Percentiles rank a stretch among this genome's conserved stretches.
Conservation (phyloP, 2,329 filamentous ascomycete genomes). For the Sporothrix phasma region DNA sequence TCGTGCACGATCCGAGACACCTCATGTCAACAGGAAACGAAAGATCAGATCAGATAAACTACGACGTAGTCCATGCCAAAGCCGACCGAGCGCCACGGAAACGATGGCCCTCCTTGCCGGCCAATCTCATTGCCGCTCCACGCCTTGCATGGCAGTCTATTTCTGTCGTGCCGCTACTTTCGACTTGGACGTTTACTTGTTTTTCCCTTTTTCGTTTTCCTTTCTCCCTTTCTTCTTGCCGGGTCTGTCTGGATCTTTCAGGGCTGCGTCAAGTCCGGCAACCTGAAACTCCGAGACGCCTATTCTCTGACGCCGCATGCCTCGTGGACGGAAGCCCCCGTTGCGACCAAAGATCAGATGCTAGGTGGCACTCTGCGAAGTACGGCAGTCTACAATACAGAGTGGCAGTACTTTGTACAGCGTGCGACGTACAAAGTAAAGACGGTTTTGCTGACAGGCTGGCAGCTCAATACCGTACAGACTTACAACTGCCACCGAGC, state of each 20-base stretch:
- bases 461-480: not conserved
- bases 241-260: no score
- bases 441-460: no score
- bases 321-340: not conserved
- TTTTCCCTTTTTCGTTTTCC: no score
- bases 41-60: not conserved
- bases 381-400: not conserved
- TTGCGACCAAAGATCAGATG: constrained; percentile 2
- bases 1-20: no score
- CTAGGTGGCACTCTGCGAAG: not conserved
- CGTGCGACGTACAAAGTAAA: no score
- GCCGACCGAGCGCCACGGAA: not conserved
- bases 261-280: not conserved
- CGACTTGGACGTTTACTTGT: no score
- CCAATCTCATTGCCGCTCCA: not conserved
- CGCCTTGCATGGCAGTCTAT: not conserved
- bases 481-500: not conserved
- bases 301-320: not conserved
- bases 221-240: not conserved
- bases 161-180: not conserved
- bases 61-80: not conserved
- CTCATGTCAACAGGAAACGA: not conserved
- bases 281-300: constrained; percentile 20
- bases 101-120: not conserved
- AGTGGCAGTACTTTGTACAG: not conserved